A percentile compares a stretch with the other conserved stretches of the same genome.
phyloP scores from a whole-genome alignment of 1,284 basidiomycete genomes.

The Heterobasidion parviporum region DNA sequence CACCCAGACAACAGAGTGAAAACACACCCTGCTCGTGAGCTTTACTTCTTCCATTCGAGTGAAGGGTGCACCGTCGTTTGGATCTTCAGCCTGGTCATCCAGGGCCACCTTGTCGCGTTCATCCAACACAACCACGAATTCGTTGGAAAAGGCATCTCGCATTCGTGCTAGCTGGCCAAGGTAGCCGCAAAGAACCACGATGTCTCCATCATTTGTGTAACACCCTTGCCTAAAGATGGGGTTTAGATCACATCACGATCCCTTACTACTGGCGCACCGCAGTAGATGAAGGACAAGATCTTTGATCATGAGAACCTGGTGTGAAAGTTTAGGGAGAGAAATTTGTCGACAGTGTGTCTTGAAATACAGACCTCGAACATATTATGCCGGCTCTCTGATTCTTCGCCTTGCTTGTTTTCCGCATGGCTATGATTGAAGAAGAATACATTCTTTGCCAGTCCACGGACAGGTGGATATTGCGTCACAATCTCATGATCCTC shows the following conservation, averaged over 20 bases:
- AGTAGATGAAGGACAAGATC: conserved; percentile 54
- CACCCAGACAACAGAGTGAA: background rate
- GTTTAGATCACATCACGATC: background rate
- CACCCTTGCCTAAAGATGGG: conserved; percentile 38
- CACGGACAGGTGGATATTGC: conserved; percentile 43
- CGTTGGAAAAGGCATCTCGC: conserved; percentile 40
- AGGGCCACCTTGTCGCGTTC: conserved; percentile 59
- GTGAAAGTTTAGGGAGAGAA: background rate
- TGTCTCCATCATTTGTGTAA: conserved; percentile 39
- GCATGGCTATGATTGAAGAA: conserved; percentile 48
- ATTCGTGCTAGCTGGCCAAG: conserved; percentile 53
- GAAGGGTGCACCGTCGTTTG: conserved; percentile 19
- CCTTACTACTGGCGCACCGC: background rate
- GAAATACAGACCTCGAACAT: conserved; percentile 44
- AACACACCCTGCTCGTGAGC: conserved; percentile 23
- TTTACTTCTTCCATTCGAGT: conserved; percentile 28
- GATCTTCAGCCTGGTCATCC: conserved; percentile 22
- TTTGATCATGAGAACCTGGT: conserved; percentile 58
- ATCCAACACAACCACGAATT: conserved; percentile 58
- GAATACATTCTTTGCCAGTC: conserved; percentile 49
- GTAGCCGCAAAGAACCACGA: conserved; percentile 70
- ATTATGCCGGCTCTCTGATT: conserved; percentile 58
- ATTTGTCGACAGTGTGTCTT: background rate
- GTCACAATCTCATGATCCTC: conserved; percentile 46
- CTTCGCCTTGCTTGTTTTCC: conserved; percentile 43